Evolutionary conservation across 306 rosid genomes (phyloP).

Genomic region (Vigna hirtella): DNA sequence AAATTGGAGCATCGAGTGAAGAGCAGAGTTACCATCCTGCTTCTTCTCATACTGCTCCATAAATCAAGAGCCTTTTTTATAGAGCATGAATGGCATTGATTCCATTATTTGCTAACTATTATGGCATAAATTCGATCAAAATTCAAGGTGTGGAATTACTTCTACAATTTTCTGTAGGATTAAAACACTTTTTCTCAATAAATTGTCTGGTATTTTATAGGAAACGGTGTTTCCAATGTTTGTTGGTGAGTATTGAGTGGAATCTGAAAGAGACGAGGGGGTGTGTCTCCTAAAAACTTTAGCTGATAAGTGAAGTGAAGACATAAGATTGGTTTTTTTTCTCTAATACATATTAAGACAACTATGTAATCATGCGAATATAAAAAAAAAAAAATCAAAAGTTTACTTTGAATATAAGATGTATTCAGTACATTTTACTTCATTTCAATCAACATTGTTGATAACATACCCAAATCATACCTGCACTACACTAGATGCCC

Average conservation of each 20-base stretch:
- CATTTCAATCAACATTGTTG: background rate
- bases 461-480: background rate
- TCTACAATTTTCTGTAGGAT: constrained; percentile 15
- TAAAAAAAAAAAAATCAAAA: background rate
- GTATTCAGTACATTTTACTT: background rate
- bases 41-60: constrained; percentile 69
- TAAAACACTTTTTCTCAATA: background rate
- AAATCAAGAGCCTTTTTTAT: constrained; percentile 46
- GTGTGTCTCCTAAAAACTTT: background rate
- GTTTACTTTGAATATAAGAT: constrained; percentile 16
- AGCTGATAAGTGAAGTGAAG: constrained; percentile 7
- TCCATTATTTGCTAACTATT: constrained; percentile 40
- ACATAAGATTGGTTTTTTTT: constrained; percentile 13
- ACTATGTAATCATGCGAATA: background rate
- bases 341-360: background rate
- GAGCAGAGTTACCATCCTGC: constrained; percentile 57
- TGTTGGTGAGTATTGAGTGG: background rate
- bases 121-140: constrained; percentile 36
- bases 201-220: background rate
- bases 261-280: background rate
- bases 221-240: background rate
- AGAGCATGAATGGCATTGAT: constrained; percentile 46
- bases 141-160: background rate
- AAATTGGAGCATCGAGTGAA: constrained; percentile 70
- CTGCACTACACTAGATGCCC: background rate